phyloP scores from a whole-genome alignment of 352 stramenopile genomes.

The Peronosclerospora sorghi region DNA sequence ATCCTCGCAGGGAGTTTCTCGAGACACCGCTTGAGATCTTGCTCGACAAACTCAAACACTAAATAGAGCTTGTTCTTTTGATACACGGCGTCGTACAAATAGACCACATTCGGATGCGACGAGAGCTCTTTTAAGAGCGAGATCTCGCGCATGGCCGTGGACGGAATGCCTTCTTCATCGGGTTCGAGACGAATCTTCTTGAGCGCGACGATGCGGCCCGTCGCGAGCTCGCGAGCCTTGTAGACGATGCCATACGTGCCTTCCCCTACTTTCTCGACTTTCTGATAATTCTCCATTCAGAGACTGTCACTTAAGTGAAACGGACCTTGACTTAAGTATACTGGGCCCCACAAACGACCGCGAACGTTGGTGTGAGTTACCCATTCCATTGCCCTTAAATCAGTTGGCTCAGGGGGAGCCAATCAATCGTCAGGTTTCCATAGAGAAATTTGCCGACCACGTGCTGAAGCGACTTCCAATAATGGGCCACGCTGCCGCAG shows the following conservation, averaged over 20 bases:
- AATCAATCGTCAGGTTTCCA: too few species aligned
- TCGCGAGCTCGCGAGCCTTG: slow-evolving; percentile 88
- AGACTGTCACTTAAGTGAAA: neutral
- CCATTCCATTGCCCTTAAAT: too few species aligned
- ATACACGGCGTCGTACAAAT: slow-evolving; percentile 75
- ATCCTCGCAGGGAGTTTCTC: slow-evolving; percentile 88
- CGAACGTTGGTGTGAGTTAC: too few species aligned
- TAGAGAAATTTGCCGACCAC: neutral
- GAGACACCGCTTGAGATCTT: slow-evolving; percentile 84
- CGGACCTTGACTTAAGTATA: too few species aligned
- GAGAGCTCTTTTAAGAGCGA: slow-evolving; percentile 90
- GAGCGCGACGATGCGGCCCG: slow-evolving; percentile 88
- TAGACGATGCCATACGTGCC: slow-evolving; percentile 96
- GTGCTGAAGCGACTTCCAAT: neutral
- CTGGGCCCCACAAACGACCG: too few species aligned
- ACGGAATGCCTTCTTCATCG: slow-evolving; percentile 96
- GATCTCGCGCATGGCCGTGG: slow-evolving; percentile 96
- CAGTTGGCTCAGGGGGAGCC: too few species aligned
- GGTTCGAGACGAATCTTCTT: slow-evolving; percentile 88
- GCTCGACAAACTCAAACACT: slow-evolving; percentile 82
- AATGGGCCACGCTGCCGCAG: slow-evolving; percentile 63
- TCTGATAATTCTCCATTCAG: slow-evolving; percentile 78
- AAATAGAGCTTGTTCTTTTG: slow-evolving; percentile 83
- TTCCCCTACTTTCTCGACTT: slow-evolving; percentile 85
- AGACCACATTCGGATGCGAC: slow-evolving; percentile 91